Conservation (phyloP, 371 early-diverging fungal genomes). For the Rhizomucor miehei region DNA sequence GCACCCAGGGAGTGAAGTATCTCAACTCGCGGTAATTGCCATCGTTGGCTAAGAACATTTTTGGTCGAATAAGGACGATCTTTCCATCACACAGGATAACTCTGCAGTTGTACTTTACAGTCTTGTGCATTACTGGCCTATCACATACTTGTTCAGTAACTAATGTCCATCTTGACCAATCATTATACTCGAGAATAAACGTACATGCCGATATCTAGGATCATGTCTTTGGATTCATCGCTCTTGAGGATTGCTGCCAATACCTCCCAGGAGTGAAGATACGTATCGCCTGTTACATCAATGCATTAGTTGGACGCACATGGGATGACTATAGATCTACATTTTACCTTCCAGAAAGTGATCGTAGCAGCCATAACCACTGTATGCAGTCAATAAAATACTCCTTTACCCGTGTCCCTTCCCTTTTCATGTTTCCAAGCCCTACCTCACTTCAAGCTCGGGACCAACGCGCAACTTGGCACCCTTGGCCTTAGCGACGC, state of each 20-base stretch:
- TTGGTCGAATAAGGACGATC: slow-evolving; percentile 94
- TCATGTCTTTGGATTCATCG: slow-evolving; percentile 71
- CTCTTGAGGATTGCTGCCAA: slow-evolving; percentile 69
- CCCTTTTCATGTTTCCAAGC: background rate
- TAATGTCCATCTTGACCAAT: background rate
- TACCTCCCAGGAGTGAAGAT: slow-evolving; percentile 93
- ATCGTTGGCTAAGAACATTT: slow-evolving; percentile 92
- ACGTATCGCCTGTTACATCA: slow-evolving; percentile 76
- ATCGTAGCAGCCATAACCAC: slow-evolving; percentile 97
- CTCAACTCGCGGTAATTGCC: slow-evolving; percentile 96
- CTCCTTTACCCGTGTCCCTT: background rate
- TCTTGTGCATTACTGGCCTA: slow-evolving; percentile 91
- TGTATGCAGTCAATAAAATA: slow-evolving; percentile 15
- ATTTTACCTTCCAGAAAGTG: slow-evolving; percentile 88
- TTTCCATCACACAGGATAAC: slow-evolving; percentile 76
- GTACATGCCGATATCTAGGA: slow-evolving; percentile 94
- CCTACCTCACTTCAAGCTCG: slow-evolving; percentile 94
- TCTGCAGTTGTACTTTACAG: slow-evolving; percentile 94
- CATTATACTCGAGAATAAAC: slow-evolving; percentile 11
- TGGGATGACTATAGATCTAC: background rate
- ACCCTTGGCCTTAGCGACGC: slow-evolving; percentile 76
- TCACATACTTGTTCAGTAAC: background rate
- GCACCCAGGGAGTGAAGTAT: slow-evolving; percentile 92
- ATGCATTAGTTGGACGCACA: too few relatives aligned
- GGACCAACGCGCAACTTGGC: slow-evolving; percentile 92